Evolutionary conservation across 768 basidiomycete species (phyloP), one percentile per base, ranked within the genome.

Genomic region (Calocera cornea): DNA sequence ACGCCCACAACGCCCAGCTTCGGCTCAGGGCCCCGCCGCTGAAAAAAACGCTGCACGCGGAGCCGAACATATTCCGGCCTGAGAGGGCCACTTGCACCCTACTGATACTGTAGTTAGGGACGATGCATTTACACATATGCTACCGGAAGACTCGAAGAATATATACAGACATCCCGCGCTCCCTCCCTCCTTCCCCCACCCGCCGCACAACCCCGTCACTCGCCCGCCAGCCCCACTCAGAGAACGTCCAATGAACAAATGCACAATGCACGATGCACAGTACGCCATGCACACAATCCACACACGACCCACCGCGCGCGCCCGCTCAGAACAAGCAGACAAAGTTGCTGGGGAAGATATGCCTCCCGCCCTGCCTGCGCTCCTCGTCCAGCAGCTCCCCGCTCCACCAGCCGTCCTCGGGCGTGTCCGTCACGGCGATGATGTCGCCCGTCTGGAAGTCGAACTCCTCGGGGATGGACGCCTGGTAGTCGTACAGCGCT

Each of bases 381-480:
- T 81, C 80, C 71, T 91, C 89, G 69, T 90, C 88, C n/a, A 92
- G 77, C 68, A 92, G 76, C 72, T 89, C 87, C 27, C 95, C 95
- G 67, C 86, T 89, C 95, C 95, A 98, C 95, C 95, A 97, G 0
- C 95, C 95, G 72, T 97, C 95, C 72, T 94, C 93, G 2, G 93
- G 93, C 5, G 93, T 95, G 24, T 86, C 83, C 0, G 91, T 95
- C 11, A 98, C 95, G 7, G 94, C 95, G 70, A 98, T 97, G 70
- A 97, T 90, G 77, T 98, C 95, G 1, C 90, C 92, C 24, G 86
- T 81, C 74, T 94, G 91, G 85, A 98, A 97, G 75, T 95, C 90
- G 76, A 98, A 97, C 78, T 97, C 95, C 74, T 95, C 92, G 1
- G 90, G 87, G 69, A 89, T 90, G 12, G 88, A 86, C 17, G 90